phyloP scores from a whole-genome alignment of 2,329 filamentous ascomycete genomes.

The Penicillium corylophilum region DNA sequence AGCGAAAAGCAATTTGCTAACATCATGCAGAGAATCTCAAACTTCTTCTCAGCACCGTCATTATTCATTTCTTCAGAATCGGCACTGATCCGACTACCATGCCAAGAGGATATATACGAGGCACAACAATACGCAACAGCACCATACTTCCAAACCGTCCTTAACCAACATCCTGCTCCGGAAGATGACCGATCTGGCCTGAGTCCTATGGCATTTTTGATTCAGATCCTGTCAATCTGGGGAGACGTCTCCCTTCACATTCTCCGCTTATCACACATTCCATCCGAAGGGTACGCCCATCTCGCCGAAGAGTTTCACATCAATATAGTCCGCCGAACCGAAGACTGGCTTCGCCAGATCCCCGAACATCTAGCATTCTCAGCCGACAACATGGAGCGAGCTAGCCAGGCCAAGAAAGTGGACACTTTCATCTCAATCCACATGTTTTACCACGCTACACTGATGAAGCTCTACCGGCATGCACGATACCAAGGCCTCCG shows the following conservation, averaged over 20 bases:
- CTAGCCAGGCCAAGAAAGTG: constrained; percentile 53
- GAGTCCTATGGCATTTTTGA: constrained; percentile 60
- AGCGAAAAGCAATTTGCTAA: constrained; percentile 16
- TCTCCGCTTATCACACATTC: constrained; percentile 52
- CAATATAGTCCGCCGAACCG: constrained; percentile 52
- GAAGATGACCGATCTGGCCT: constrained; percentile 41
- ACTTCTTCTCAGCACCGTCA: constrained; percentile 55
- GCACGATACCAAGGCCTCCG: constrained; percentile 47
- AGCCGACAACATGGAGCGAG: constrained; percentile 57
- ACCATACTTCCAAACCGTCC: constrained; percentile 60
- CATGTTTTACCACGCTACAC: constrained; percentile 63
- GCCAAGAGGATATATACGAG: constrained; percentile 61
- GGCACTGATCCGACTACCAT: constrained; percentile 66
- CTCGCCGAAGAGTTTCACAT: constrained; percentile 55
- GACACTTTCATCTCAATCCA: constrained; percentile 65
- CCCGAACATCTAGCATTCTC: constrained; percentile 57
- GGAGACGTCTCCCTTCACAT: constrained; percentile 62
- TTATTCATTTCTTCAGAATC: constrained; percentile 63
- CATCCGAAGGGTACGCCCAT: constrained; percentile 43
- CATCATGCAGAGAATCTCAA: constrained; percentile 54
- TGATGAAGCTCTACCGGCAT: constrained; percentile 66
- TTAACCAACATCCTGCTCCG: constrained; percentile 41
- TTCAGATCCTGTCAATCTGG: constrained; percentile 65
- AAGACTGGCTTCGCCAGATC: constrained; percentile 59
- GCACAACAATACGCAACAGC: constrained; percentile 56